phyloP scores from a whole-genome alignment of 305 asterid species.

The Ajuga reptans region DNA sequence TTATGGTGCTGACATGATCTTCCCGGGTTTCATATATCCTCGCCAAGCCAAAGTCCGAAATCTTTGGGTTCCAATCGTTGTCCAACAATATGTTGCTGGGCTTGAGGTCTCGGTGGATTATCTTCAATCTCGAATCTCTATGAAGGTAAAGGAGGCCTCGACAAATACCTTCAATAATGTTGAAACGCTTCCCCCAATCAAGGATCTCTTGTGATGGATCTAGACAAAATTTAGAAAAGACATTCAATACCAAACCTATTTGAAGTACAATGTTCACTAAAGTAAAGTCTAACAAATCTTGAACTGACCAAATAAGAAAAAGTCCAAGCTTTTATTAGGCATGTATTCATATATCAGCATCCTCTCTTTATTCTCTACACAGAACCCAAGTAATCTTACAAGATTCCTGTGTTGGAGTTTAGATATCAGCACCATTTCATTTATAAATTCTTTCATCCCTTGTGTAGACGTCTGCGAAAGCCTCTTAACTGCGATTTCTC shows the following conservation, averaged over 20 bases:
- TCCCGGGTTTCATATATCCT: constrained; percentile 28
- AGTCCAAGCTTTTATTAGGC: constrained; percentile 48
- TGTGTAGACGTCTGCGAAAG: constrained; percentile 41
- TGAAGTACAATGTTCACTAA: not conserved
- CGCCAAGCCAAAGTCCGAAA: constrained; percentile 50
- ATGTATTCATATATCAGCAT: constrained; percentile 41
- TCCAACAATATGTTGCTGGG: constrained; percentile 32
- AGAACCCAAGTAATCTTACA: constrained; percentile 43
- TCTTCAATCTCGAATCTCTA: constrained; percentile 35
- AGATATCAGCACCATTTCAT: constrained; percentile 39
- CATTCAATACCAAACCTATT: not conserved
- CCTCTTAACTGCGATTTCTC: constrained; percentile 47
- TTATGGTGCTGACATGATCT: constrained; percentile 33
- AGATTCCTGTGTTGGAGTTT: constrained; percentile 45
- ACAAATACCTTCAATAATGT: constrained; percentile 35
- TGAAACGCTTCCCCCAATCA: constrained; percentile 35
- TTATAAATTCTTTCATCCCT: constrained; percentile 44
- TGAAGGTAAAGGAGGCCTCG: constrained; percentile 44
- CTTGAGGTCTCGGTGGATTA: constrained; percentile 33
- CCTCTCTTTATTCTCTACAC: constrained; percentile 37
- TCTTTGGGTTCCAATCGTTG: constrained; percentile 33
- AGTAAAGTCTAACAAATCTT: not conserved
- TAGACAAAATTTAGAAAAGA: not conserved
- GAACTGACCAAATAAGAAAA: constrained; percentile 39
- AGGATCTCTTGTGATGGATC: constrained; percentile 23